Evolutionary conservation across 1,284 basidiomycete species (phyloP).

Genomic region (Nidula niveotomentosa): DNA sequence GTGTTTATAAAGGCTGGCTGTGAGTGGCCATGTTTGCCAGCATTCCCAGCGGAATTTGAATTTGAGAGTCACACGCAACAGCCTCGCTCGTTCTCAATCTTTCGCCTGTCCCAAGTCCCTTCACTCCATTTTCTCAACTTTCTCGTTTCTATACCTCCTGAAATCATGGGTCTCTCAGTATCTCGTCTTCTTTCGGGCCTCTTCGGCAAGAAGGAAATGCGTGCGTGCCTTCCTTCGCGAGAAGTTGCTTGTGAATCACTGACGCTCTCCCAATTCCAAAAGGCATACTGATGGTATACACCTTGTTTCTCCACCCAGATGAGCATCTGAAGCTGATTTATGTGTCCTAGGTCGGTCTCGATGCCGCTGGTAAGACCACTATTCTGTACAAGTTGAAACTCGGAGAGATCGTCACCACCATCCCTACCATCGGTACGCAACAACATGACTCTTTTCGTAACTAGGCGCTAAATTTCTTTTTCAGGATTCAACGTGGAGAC

Average conservation of each 20-base stretch:
- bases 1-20: constrained; percentile 10
- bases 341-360: constrained; percentile 79
- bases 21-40: constrained; percentile 16
- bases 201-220: constrained; percentile 99
- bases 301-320: constrained; percentile 11
- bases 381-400: constrained; percentile 99
- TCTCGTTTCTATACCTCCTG: constrained; percentile 27
- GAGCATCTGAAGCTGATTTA: constrained; percentile 14
- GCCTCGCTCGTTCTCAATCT: constrained; percentile 22
- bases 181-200: constrained; percentile 83
- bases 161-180: constrained; percentile 83
- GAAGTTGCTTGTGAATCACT: constrained; percentile 42
- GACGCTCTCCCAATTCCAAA: constrained; percentile 24
- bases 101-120: constrained; percentile 32
- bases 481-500: constrained; percentile 99
- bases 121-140: constrained; percentile 31
- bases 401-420: constrained; percentile 99
- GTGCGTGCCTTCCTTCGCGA: constrained; percentile 53
- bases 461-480: constrained; percentile 20
- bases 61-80: constrained; percentile 37
- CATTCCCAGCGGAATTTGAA: constrained; percentile 35
- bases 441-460: constrained; percentile 10
- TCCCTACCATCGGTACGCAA: constrained; percentile 94
- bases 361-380: constrained; percentile 97
- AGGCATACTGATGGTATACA: constrained; percentile 77